These are phyloP conservation scores for Plectosphaerella cucumerina DNA, from an alignment of 2,329 filamentous ascomycete species.

Conservation along the genomic window DNA sequence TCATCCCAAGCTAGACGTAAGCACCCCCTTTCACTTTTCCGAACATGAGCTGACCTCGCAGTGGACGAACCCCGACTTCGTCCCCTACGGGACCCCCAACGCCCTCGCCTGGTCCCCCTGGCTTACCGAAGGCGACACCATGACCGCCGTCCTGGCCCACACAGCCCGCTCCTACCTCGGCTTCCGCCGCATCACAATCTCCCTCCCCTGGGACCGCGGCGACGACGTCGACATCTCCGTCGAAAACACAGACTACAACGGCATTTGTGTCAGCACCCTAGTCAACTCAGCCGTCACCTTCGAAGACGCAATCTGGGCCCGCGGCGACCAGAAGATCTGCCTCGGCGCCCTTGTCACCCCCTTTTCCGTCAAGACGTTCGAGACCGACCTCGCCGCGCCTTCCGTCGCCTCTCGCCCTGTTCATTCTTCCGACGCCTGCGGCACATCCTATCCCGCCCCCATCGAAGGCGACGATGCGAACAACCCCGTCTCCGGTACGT, in stretches of 20 bases:
- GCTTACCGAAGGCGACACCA: constrained; percentile 28
- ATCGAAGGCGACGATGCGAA: constrained; percentile 20
- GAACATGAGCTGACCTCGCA: neutral
- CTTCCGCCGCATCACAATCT: constrained; percentile 45
- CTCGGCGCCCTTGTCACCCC: constrained; percentile 54
- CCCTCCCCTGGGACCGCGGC: constrained; percentile 26
- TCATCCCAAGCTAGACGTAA: constrained; percentile 23
- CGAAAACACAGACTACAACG: constrained; percentile 35
- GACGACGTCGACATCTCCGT: constrained; percentile 32
- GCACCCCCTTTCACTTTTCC: neutral
- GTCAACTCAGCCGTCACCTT: constrained; percentile 52
- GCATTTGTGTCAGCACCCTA: constrained; percentile 46
- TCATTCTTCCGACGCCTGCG: constrained; percentile 41
- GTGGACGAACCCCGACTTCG: constrained; percentile 40
- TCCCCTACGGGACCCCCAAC: constrained; percentile 43
- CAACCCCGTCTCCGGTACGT: constrained; percentile 44
- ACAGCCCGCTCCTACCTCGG: constrained; percentile 48
- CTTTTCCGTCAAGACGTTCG: constrained; percentile 43
- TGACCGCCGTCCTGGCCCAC: constrained; percentile 45
- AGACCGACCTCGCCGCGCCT: constrained; percentile 35
- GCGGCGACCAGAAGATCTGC: constrained; percentile 32
- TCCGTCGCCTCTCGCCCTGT: constrained; percentile 30
- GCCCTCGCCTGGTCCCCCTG: constrained; percentile 53
- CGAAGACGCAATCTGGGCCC: constrained; percentile 44
- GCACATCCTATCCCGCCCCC: constrained; percentile 37